phyloP scores from a whole-genome alignment of 352 stramenopile species.

The Globisporangium nagaii region DNA sequence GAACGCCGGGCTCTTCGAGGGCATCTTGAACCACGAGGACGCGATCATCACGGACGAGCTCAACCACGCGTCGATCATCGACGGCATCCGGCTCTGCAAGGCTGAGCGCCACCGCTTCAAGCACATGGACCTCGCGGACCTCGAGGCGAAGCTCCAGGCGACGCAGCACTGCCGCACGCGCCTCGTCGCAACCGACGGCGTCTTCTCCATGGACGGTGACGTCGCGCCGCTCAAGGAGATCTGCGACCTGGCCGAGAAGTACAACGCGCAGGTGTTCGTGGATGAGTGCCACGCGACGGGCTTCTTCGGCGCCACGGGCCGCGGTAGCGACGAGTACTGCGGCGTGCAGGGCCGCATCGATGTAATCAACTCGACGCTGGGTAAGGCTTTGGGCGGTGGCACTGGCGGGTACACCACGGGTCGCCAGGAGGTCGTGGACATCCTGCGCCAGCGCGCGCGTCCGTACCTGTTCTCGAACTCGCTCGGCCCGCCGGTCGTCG shows the following conservation, averaged over 20 bases:
- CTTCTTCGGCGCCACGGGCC: constrained; percentile 90
- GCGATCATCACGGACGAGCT: constrained; percentile 92
- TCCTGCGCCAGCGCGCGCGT: constrained; percentile 86
- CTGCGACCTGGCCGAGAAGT: constrained; percentile 86
- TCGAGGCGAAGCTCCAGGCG: constrained; percentile 86
- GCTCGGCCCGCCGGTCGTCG: constrained; percentile 89
- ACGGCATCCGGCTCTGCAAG: constrained; percentile 93
- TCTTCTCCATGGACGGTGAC: constrained; percentile 95
- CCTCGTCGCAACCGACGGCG: constrained; percentile 91
- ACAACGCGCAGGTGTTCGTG: constrained; percentile 91
- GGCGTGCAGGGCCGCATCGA: constrained; percentile 87
- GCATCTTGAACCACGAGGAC: constrained; percentile 83
- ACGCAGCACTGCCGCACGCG: constrained; percentile 88
- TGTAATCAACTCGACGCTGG: constrained; percentile 94
- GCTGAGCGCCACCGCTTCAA: constrained; percentile 91
- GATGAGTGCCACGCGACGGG: constrained; percentile 94
- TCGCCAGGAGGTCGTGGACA: constrained; percentile 87
- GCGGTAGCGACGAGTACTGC: constrained; percentile 91
- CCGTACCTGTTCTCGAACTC: constrained; percentile 95
- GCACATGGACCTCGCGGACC: constrained; percentile 90
- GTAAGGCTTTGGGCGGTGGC: constrained; percentile 90
- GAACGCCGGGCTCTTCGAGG: constrained; percentile 91
- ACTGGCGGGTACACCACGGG: constrained; percentile 92
- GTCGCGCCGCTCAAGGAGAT: constrained; percentile 90
- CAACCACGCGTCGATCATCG: constrained; percentile 94